A percentile compares a stretch with the other conserved stretches of the same genome.
These are phyloP conservation scores for Rhizoctonia solani DNA, from an alignment of 1,284 basidiomycete species.

Conservation along the genomic window DNA sequence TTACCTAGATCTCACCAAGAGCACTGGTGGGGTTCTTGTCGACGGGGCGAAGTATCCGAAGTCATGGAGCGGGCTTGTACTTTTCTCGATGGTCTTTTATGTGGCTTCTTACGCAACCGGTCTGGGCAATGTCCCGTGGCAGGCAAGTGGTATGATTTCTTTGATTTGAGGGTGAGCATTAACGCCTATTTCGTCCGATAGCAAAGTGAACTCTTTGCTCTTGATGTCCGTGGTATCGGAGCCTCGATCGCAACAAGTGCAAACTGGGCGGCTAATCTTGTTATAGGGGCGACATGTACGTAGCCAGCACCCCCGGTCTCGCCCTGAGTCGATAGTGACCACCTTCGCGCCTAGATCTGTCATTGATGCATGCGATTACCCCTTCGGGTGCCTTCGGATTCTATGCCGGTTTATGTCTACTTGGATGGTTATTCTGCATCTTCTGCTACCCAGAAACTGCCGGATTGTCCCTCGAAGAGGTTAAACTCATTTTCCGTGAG, in stretches of 20 bases:
- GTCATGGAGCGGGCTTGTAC: slow-evolving; percentile 68
- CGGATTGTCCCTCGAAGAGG: slow-evolving; percentile 77
- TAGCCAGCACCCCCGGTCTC: neutral
- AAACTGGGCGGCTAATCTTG: slow-evolving; percentile 80
- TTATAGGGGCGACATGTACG: slow-evolving; percentile 66
- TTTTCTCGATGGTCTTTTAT: slow-evolving; percentile 79
- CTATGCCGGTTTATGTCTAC: slow-evolving; percentile 58
- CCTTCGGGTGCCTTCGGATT: slow-evolving; percentile 80
- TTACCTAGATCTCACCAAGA: slow-evolving; percentile 63
- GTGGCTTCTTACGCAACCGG: slow-evolving; percentile 82
- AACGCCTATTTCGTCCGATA: slow-evolving; percentile 8
- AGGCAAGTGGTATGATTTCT: slow-evolving; percentile 43
- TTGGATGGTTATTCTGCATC: slow-evolving; percentile 66
- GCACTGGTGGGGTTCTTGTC: slow-evolving; percentile 68
- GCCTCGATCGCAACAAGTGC: slow-evolving; percentile 78
- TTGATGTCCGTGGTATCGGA: slow-evolving; percentile 81
- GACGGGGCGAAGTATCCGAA: slow-evolving; percentile 66
- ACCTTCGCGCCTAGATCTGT: slow-evolving; percentile 53
- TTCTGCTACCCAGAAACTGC: slow-evolving; percentile 78
- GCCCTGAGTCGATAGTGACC: neutral
- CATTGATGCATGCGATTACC: slow-evolving; percentile 74
- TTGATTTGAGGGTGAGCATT: neutral
- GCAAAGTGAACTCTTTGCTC: slow-evolving; percentile 79
- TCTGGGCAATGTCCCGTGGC: slow-evolving; percentile 81
- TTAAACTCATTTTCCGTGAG: slow-evolving; percentile 51